Percentiles rank a stretch among this genome's conserved stretches.
phyloP scores from a whole-genome alignment of 163 green algal genomes.

The Scenedesmus sp. region DNA sequence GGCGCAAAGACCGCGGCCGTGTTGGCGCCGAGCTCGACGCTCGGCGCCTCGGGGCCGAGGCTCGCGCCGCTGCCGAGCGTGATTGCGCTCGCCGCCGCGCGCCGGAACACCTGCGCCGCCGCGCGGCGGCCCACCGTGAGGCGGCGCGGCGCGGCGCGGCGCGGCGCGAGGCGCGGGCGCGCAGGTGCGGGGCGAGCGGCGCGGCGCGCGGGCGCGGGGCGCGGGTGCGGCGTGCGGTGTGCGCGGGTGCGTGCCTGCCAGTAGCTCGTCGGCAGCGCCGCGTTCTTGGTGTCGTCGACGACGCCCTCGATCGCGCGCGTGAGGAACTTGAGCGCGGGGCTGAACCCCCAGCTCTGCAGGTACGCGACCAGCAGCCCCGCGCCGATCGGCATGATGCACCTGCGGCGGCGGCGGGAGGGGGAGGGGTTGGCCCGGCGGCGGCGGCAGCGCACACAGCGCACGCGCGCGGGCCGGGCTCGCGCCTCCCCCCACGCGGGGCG shows the following conservation, averaged over 20 bases:
- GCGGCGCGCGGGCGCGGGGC: too few relatives aligned
- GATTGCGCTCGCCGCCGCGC: slow-evolving; percentile 73
- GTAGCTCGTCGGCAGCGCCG: slow-evolving; percentile 58
- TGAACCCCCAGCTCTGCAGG: slow-evolving; percentile 61
- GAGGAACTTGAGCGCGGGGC: slow-evolving; percentile 60
- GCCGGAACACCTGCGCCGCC: slow-evolving; percentile 60
- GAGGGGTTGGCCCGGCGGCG: too few relatives aligned
- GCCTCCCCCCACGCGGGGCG: too few relatives aligned
- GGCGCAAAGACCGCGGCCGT: slow-evolving; percentile 62
- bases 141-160: too few relatives aligned
- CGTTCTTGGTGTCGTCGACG: slow-evolving; percentile 61
- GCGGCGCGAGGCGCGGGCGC: too few relatives aligned
- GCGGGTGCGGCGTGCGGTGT: too few relatives aligned
- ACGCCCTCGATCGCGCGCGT: slow-evolving; percentile 67
- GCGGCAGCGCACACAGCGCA: too few relatives aligned
- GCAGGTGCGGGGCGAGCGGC: too few relatives aligned
- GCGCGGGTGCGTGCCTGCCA: slow-evolving; percentile 58
- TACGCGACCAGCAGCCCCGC: slow-evolving; percentile 60
- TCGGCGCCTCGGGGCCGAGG: slow-evolving; percentile 93
- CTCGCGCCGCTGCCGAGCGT: slow-evolving; percentile 84
- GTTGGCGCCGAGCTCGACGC: slow-evolving; percentile 90
- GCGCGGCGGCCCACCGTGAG: too few relatives aligned
- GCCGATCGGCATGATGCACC: slow-evolving; percentile 65
- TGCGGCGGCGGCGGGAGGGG: background rate
- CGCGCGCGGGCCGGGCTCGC: too few relatives aligned